Evolutionary conservation across 2,329 filamentous ascomycete species (phyloP).

Genomic region (Diaporthe vaccinii): DNA sequence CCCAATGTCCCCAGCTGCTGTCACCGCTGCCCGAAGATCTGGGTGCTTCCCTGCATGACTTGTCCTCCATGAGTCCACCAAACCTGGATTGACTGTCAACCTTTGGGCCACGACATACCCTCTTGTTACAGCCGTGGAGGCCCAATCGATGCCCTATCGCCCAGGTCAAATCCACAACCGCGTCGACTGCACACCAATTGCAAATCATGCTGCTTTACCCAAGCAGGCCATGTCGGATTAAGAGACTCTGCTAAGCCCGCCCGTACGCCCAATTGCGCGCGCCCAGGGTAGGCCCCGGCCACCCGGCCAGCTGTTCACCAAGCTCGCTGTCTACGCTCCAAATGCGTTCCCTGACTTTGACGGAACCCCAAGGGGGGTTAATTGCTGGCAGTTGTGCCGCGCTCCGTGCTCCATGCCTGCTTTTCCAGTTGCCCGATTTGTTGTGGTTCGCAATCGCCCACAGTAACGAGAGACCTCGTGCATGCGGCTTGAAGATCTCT

Average conservation of each 20-base stretch:
- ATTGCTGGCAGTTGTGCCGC: conserved; percentile 31
- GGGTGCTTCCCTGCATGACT: conserved; percentile 38
- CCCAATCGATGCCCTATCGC: conserved; percentile 39
- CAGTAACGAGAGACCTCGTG: conserved; percentile 33
- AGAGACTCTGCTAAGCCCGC: conserved; percentile 31
- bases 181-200: conserved; percentile 33
- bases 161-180: conserved; percentile 34
- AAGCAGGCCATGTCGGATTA: conserved; percentile 1
- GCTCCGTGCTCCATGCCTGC: conserved; percentile 23
- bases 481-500: conserved; percentile 37
- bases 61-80: conserved; percentile 22
- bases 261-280: conserved; percentile 32
- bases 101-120: conserved; percentile 40
- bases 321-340: conserved; percentile 26
- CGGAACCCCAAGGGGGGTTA: conserved; percentile 8
- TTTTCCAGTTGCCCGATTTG: conserved; percentile 37
- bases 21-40: conserved; percentile 39
- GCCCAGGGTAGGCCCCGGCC: conserved; percentile 37
- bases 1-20: conserved; percentile 40
- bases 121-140: conserved; percentile 37
- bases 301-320: conserved; percentile 37
- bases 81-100: conserved; percentile 25
- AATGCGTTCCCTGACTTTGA: conserved; percentile 35
- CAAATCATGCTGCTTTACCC: conserved; percentile 32
- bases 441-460: conserved; percentile 30